phyloP scores from a whole-genome alignment of 2,329 filamentous ascomycete genomes.

The Aspergillus sp. region DNA sequence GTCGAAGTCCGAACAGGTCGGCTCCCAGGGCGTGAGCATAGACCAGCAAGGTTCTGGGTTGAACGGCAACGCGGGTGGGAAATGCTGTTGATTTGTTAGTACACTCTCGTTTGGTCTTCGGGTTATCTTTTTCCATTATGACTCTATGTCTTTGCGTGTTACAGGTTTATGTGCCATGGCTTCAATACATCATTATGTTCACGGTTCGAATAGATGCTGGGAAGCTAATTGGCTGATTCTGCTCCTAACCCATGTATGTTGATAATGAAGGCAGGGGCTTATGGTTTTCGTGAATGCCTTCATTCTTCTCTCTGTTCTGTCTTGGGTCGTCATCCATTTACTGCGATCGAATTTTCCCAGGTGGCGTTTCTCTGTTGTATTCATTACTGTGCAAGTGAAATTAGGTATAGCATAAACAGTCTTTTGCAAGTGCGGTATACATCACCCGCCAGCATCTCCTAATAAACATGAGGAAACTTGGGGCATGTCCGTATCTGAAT shows the following conservation, averaged over 20 bases:
- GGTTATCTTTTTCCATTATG: slow-evolving; percentile 16
- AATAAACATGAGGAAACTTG: background rate
- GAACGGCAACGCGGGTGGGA: slow-evolving; percentile 59
- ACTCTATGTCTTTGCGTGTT: background rate
- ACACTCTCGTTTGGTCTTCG: slow-evolving; percentile 20
- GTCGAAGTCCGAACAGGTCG: slow-evolving; percentile 70
- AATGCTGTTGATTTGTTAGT: slow-evolving; percentile 68
- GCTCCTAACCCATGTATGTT: slow-evolving; percentile 10
- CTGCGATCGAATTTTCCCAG: background rate
- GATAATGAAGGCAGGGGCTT: slow-evolving; percentile 12
- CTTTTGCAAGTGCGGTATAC: background rate
- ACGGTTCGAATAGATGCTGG: background rate
- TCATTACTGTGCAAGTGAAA: slow-evolving; percentile 3
- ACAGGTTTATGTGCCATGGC: background rate
- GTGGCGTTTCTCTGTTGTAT: background rate
- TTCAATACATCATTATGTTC: background rate
- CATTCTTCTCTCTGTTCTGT: slow-evolving; percentile 1
- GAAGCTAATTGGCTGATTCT: slow-evolving; percentile 1
- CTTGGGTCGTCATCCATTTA: background rate
- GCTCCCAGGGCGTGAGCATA: slow-evolving; percentile 67
- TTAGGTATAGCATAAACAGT: background rate
- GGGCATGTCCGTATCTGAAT: background rate
- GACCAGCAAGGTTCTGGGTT: slow-evolving; percentile 58
- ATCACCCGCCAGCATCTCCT: background rate
- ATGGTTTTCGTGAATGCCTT: background rate